Evolutionary conservation across 2,329 filamentous ascomycete species (phyloP), one percentile per base, ranked within the genome.

Genomic region (Fusarium cyanostomum): DNA sequence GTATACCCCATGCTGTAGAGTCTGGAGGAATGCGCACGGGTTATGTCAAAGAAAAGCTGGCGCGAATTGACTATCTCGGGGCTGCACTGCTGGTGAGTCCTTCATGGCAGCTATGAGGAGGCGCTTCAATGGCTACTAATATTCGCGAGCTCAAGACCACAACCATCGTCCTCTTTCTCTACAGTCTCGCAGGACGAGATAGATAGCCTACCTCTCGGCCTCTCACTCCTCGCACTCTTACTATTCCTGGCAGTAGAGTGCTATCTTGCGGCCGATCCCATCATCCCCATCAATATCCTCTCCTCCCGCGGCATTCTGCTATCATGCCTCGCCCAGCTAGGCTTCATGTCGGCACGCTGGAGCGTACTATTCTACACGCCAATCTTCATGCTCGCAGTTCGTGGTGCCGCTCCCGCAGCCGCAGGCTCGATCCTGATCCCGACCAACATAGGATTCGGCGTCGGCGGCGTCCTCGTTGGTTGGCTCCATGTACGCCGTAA

Each of bases 341-440:
- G 89, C 16, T 84, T 92, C 73, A 94, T 96, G 91, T 88, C 91
- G 72, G 84, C 90, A 2, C 88, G 92, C 55, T 96, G 92, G 92
- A 84, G 83, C 7, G 83, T 96, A 2, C 81, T 96, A 8, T 95
- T 93, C 79, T 96, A 92, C 76, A 85, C 89, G 0, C 92, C 92
- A 0, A 86, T 92, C 38, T 94, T 92, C 69, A 89, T 91, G 30
- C 86, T 95, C 55, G 90, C 91, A 4, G 89, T 95, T 2, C 86
- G 89, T 3, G 86, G 86, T 52, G 90, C 90, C 79, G 77, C 83
- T 1, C 89, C 91, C 0, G 89, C 90, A 1, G 80, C 86, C 2
- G 89, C 91, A 3, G 92, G 92, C 4, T 84, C 89, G 5, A 89
- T 94, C 31, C 83, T 96, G 7, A 86, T 96, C 42, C 92, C 92